Base-by-base conservation (phyloP, 2,329 filamentous ascomycete species). In the Ascochyta koolunga region DNA sequence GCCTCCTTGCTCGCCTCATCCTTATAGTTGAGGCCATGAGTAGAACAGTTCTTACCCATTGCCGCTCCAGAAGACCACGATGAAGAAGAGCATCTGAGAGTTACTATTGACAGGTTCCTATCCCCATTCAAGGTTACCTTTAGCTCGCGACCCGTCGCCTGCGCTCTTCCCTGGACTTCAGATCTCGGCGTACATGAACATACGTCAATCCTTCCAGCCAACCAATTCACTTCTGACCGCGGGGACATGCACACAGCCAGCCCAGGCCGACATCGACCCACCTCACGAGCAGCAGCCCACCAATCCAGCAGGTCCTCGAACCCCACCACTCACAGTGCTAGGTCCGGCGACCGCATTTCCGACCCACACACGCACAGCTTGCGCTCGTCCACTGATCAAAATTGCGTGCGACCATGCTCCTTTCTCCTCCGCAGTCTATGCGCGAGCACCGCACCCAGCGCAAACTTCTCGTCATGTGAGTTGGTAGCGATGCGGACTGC, bases 381-480 rank as follows among this genome's bases (percentile, higher is more conserved):
- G 56, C 54, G 59, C 62, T 65, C 65, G 67, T 72, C 71, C 66
- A 68, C 68, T 67, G 70, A 73, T 69, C 70, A 73, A 73, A 73
- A 70, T 72, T 72, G 59, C 63, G 69, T 73, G 71, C 69, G 69
- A 70, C 66, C 60, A 64, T 62, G 54, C 59, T 54, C 57, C 57
- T 59, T 64, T 62, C 49, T 51, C 64, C 67, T 68, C 69, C 64
- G 59, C 68, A 61, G 54, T 53, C 65, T 64, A 69, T 66, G 68
- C 68, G 66, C 68, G 60, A 57, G 66, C 67, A 66, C 61, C 64
- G 63, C 67, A 70, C 71, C 73, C 72, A 74, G 73, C 73, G 73
- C 68, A 63, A 60, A 63, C 58, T 65, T 64, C 53, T 57, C 61
- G 71, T 76, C 73, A 76, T 73, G 74, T 76, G 73, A 76, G 68